Percentiles rank a stretch among this genome's conserved stretches.
These are phyloP conservation scores for California macrophylla DNA, from an alignment of 441 rosid species.

Conservation along the genomic window DNA sequence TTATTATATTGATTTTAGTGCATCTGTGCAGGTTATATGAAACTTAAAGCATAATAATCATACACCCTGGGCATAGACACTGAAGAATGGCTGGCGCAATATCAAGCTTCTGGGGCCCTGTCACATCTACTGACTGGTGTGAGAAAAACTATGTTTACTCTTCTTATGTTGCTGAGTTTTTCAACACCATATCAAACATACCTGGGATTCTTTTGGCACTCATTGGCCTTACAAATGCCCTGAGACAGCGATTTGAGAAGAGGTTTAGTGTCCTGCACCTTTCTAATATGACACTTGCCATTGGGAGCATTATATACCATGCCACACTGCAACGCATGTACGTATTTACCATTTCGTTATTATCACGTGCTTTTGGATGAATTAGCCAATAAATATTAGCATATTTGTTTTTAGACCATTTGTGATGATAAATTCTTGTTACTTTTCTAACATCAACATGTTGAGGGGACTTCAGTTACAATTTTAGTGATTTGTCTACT, in stretches of 20 bases:
- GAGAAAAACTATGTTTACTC: conserved; percentile 68
- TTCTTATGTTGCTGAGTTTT: conserved; percentile 84
- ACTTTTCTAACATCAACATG: background rate
- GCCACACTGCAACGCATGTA: conserved; percentile 70
- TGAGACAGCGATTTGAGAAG: conserved; percentile 85
- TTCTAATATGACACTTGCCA: conserved; percentile 78
- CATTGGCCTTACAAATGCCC: conserved; percentile 64
- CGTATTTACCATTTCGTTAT: conserved; percentile 20
- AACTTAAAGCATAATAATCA: conserved; percentile 13
- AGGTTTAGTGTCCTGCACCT: conserved; percentile 80
- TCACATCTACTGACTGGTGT: conserved; percentile 78
- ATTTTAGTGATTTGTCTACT: background rate
- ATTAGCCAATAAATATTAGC: background rate
- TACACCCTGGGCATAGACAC: conserved; percentile 15
- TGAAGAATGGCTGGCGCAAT: conserved; percentile 60
- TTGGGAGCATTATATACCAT: conserved; percentile 88
- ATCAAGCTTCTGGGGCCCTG: conserved; percentile 94
- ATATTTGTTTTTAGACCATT: background rate
- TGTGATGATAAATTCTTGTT: background rate
- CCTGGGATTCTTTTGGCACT: conserved; percentile 68
- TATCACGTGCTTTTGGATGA: background rate
- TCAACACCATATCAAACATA: conserved; percentile 65
- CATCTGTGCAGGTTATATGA: conserved; percentile 27
- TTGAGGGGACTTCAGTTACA: background rate
- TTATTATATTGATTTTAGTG: conserved; percentile 7